Evolutionary conservation across 805 yeast genomes (phyloP).

Genomic region (Wickerhamia fluorescens): DNA sequence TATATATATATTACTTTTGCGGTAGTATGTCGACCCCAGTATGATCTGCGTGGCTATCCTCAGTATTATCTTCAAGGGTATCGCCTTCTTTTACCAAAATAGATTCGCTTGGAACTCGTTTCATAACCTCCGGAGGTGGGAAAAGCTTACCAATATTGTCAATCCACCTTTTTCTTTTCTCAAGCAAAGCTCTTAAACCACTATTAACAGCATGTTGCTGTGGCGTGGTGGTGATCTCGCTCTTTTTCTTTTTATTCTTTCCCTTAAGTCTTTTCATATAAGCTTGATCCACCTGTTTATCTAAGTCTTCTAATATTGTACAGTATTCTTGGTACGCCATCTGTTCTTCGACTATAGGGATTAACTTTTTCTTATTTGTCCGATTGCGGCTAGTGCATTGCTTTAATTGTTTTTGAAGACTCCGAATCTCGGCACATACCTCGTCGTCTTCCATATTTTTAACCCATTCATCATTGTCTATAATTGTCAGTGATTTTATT

Average conservation of each 20-base stretch:
- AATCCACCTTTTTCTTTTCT: constrained; percentile 86
- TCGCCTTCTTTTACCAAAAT: constrained; percentile 40
- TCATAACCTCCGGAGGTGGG: constrained; percentile 58
- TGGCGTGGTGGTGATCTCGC: constrained; percentile 23
- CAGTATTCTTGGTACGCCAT: constrained; percentile 93
- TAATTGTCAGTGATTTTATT: constrained; percentile 23
- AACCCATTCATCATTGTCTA: constrained; percentile 67
- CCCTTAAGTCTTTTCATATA: constrained; percentile 76
- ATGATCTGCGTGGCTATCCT: too few species aligned
- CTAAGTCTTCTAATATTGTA: constrained; percentile 85
- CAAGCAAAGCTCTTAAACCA: constrained; percentile 71
- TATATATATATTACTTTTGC: too few species aligned
- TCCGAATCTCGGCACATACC: constrained; percentile 74
- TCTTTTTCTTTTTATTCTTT: constrained; percentile 59
- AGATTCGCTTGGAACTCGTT: constrained; percentile 61
- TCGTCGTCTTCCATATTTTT: constrained; percentile 88
- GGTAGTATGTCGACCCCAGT: too few species aligned
- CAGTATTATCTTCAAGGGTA: constrained; percentile 20
- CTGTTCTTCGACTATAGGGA: constrained; percentile 77
- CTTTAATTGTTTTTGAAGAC: constrained; percentile 60
- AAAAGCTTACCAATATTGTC: constrained; percentile 84
- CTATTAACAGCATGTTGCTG: constrained; percentile 70
- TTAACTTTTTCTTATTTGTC: constrained; percentile 54
- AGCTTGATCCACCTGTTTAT: constrained; percentile 94
- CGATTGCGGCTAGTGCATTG: constrained; percentile 57